Evolutionary conservation across 768 basidiomycete species (phyloP), one percentile per base, ranked within the genome.

Genomic region (Sutorius australiensis): DNA sequence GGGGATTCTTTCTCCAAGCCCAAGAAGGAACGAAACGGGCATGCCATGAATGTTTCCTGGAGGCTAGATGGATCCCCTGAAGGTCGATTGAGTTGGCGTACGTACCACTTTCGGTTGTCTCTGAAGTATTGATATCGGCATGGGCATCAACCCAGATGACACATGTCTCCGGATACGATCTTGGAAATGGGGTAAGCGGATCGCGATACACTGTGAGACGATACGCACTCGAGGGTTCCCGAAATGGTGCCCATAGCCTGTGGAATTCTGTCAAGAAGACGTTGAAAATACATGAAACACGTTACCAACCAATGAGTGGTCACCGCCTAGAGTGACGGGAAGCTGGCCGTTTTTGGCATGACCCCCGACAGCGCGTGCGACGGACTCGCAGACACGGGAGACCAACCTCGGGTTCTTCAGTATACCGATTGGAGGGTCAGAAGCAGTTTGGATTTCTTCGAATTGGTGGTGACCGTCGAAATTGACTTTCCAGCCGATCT

Each of bases 111-210:
- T 74, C 85, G 17, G 94, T 94, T 14, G 89, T 83, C 51, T 87
- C 82, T 11, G 80, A 73, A 6, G 95, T 97, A 71, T 99, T 98
- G 74, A 99, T 92, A 67, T 98, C 97, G 17, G 93, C 88, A 63
- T 98, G 97, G 3, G 97, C 97, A 67, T 99, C 97, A 54, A 98
- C 77, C 97, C 97, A 98, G 55, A 99, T 75, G 33, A 99, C 86
- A 66, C 91, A 90, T 21, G 89, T 84, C 28, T 92, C 81, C 12
- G 89, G 86, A 64, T 90, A 79, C 42, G 77, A 75, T 52, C 90
- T 92, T 46, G 24, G 55, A 50, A 24, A 21, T 19, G 17, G 39
- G 46, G 49, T 63, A 24, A 56, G 46, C 33, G 28, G 46, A 27
- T 49, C 30, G 40, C 21, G 31, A 33, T 27, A 27, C 11, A 31